Percentiles rank a stretch among this genome's conserved stretches.
phyloP scores from a whole-genome alignment of 306 rosid genomes.

The Begonia loranthoides region DNA sequence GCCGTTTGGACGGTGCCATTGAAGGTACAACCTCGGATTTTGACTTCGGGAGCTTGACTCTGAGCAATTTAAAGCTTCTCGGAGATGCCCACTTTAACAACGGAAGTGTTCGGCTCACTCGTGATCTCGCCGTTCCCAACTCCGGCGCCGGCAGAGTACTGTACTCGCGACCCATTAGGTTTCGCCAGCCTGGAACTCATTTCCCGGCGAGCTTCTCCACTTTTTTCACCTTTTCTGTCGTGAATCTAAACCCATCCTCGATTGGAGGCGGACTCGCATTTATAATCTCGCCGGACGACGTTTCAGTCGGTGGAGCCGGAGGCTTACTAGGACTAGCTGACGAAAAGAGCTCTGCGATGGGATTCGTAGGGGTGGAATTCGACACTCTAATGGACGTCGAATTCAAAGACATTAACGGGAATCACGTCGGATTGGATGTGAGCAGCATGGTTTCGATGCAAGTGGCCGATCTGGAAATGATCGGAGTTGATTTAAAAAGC shows the following conservation, averaged over 20 bases:
- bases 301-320: slow-evolving; percentile 51
- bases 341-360: slow-evolving; percentile 7
- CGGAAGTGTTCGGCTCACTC: slow-evolving; percentile 67
- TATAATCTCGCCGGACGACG: slow-evolving; percentile 51
- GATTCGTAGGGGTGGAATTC: slow-evolving; percentile 69
- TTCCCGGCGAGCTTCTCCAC: slow-evolving; percentile 64
- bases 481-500: slow-evolving; percentile 69
- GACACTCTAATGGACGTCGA: slow-evolving; percentile 91
- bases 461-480: slow-evolving; percentile 40
- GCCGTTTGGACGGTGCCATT: not conserved
- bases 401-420: slow-evolving; percentile 78
- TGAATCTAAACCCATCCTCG: slow-evolving; percentile 75
- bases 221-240: slow-evolving; percentile 69
- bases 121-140: slow-evolving; percentile 80
- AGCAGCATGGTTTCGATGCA: slow-evolving; percentile 54
- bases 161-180: slow-evolving; percentile 47
- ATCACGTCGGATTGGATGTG: slow-evolving; percentile 91
- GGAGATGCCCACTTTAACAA: slow-evolving; percentile 93
- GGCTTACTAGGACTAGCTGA: slow-evolving; percentile 51
- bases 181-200: slow-evolving; percentile 37
- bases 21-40: slow-evolving; percentile 35
- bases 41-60: slow-evolving; percentile 63
- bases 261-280: slow-evolving; percentile 95
- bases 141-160: slow-evolving; percentile 79
- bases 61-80: slow-evolving; percentile 58